Conservation (phyloP, 257 asterid genomes). For the Cordia subcordata region DNA sequence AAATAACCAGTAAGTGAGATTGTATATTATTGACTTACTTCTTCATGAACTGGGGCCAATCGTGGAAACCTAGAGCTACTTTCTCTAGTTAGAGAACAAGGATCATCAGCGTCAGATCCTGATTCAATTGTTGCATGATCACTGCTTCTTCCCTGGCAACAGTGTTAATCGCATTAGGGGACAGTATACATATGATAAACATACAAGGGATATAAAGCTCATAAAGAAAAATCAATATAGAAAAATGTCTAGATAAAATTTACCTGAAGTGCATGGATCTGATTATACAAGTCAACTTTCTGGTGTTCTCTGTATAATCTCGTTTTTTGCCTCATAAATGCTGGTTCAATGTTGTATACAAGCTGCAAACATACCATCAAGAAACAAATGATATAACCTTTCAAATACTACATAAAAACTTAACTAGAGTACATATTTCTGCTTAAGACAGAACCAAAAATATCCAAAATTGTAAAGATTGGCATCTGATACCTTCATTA, state of each 20-base stretch:
- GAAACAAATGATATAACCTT: background rate
- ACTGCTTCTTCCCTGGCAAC: conserved; percentile 50
- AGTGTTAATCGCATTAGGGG: background rate
- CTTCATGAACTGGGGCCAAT: conserved; percentile 57
- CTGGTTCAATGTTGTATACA: conserved; percentile 48
- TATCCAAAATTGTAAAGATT: background rate
- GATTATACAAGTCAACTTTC: conserved; percentile 37
- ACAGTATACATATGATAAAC: conserved; percentile 5
- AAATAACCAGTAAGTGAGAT: background rate
- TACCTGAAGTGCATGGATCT: conserved; percentile 44
- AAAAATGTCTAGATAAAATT: background rate
- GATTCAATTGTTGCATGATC: conserved; percentile 49
- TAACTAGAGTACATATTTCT: too few relatives aligned
- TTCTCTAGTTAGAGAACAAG: conserved; percentile 38
- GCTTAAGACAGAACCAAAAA: background rate
- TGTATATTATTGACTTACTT: conserved; percentile 41
- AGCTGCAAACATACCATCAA: conserved; percentile 37
- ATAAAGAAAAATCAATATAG: background rate
- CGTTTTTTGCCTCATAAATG: conserved; percentile 37
- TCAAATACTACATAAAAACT: background rate
- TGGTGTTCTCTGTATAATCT: conserved; percentile 40
- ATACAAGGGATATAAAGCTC: background rate
- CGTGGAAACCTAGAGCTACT: conserved; percentile 28
- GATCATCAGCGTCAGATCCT: conserved; percentile 52
- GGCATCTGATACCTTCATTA: conserved; percentile 57